phyloP scores from a whole-genome alignment of 108 stramenopile species.

The Nitzschia inconspicua region DNA sequence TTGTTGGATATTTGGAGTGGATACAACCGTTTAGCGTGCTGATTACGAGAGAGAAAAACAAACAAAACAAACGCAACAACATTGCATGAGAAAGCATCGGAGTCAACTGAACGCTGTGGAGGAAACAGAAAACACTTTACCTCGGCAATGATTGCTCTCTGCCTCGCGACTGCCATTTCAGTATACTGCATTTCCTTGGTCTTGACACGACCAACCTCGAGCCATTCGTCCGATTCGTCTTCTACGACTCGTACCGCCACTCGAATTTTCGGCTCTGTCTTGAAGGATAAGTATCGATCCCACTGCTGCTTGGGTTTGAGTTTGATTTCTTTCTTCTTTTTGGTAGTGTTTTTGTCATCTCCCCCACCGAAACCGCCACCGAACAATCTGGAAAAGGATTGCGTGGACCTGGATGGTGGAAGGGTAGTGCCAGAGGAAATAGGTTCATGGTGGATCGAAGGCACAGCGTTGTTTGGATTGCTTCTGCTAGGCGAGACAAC shows the following conservation, averaged over 20 bases:
- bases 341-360: constrained; percentile 9
- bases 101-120: background rate
- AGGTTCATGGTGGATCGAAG: too few relatives aligned
- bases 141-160: constrained; percentile 75
- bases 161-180: constrained; percentile 53
- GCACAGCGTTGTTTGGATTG: too few relatives aligned
- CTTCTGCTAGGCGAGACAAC: too few relatives aligned
- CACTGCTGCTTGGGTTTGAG: constrained; percentile 51
- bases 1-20: constrained; percentile 64
- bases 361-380: background rate
- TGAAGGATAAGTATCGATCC: constrained; percentile 69
- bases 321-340: constrained; percentile 18
- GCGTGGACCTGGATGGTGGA: background rate
- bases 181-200: constrained; percentile 47
- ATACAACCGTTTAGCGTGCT: constrained; percentile 68
- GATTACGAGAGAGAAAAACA: background rate
- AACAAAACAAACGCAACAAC: background rate
- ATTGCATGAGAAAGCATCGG: background rate
- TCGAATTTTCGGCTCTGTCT: constrained; percentile 36
- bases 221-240: constrained; percentile 43
- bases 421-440: too few relatives aligned
- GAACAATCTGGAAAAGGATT: background rate
- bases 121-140: constrained; percentile 13
- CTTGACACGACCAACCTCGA: constrained; percentile 65
- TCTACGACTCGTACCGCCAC: constrained; percentile 55